A percentile compares a stretch with the other conserved stretches of the same genome.
Evolutionary conservation across 805 yeast genomes (phyloP).

Genomic region (Kluyveromyces aestuarii): DNA sequence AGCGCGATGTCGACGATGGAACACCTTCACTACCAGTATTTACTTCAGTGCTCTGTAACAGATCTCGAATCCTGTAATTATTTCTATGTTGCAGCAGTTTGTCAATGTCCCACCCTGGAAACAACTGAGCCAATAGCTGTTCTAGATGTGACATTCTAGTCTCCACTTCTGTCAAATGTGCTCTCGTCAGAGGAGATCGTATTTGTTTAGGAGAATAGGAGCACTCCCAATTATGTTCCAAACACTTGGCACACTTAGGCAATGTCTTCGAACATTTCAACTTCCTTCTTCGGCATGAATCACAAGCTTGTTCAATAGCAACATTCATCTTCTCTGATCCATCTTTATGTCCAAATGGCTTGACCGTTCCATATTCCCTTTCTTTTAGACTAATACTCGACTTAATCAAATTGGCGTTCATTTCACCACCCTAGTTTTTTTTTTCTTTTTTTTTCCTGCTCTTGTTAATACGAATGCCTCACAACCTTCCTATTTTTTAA

Average conservation of each 20-base stretch:
- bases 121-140: slow-evolving; percentile 31
- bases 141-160: slow-evolving; percentile 42
- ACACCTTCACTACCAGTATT: background rate
- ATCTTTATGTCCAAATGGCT: too few species aligned
- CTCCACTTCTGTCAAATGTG: slow-evolving; percentile 71
- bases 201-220: slow-evolving; percentile 69
- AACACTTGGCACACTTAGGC: slow-evolving; percentile 72
- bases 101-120: slow-evolving; percentile 42
- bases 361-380: too few species aligned
- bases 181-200: slow-evolving; percentile 75
- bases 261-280: slow-evolving; percentile 70
- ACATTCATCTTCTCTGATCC: background rate
- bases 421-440: too few species aligned
- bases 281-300: slow-evolving; percentile 73
- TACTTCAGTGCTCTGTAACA: background rate
- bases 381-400: too few species aligned
- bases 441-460: too few species aligned
- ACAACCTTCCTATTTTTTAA: too few species aligned
- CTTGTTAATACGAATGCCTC: too few species aligned
- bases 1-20: background rate
- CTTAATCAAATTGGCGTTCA: too few species aligned
- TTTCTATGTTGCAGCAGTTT: slow-evolving; percentile 17
- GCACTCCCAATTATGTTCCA: slow-evolving; percentile 64
- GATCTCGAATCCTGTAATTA: background rate
- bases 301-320: slow-evolving; percentile 40